Base-by-base conservation (phyloP, 2,329 filamentous ascomycete species). In the Claviceps sp. region DNA sequence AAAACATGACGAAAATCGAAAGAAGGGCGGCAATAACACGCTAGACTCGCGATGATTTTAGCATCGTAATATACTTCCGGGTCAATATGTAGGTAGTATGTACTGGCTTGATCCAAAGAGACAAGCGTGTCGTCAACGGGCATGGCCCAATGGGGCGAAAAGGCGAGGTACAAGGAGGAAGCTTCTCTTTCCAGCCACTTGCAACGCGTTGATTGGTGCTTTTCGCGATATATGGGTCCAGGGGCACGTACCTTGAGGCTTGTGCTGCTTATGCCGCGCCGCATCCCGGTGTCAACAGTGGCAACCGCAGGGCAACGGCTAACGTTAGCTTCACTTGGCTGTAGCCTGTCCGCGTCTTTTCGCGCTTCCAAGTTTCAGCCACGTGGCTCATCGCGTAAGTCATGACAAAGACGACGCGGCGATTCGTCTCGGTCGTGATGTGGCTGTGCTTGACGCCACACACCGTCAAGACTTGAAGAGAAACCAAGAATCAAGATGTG, bases 231-330 rank as follows among this genome's bases (percentile, higher is more conserved):
- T 48, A 34, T 47, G 24, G 26, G 17, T 17, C 37, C 13, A 45
- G 24, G 50, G 55, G 55, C 58, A 59, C 57, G 58, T 59, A 58
- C 56, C 55, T 34, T 34, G 30, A 34, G 30, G 30, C 30, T 34
- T 44, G 22, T 5, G 42, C 42, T 44, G 22, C 42, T 14, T 4
- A n/a, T 14, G 11, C 24, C 49, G 26, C 47, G 43, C 48, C 54
- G 56, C 48, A 53, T 55, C 55, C 47, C 58, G 19, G 7, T 49
- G 56, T 77, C 72, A 78, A 78, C 73, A 78, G 57, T 65, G 62
- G 70, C 74, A 78, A 80, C 76, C 62, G 65, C 75, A 58, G 65
- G 60, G 76, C 78, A 83, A 83, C 80, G 62, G 61, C 14, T 4
- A 41, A 59, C 1, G 30, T 34, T 34, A 30, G 30, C 30, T 24